Evolutionary conservation across 2,329 filamentous ascomycete species (phyloP).

Genomic region (Colletotrichum tropicicola): DNA sequence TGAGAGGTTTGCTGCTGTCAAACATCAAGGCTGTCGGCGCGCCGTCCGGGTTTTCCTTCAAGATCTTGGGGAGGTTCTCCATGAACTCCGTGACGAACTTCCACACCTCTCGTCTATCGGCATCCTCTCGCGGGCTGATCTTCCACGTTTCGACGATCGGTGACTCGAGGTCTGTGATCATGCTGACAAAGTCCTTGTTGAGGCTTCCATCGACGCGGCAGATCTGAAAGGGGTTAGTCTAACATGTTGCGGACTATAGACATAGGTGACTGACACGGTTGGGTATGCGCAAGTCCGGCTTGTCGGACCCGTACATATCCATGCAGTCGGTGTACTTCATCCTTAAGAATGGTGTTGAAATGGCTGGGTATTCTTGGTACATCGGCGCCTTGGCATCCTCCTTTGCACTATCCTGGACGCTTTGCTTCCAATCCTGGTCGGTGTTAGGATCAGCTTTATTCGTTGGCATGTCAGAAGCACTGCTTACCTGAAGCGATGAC

Average conservation of each 20-base stretch:
- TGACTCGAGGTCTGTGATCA: conserved; percentile 74
- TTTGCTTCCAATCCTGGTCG: conserved; percentile 19
- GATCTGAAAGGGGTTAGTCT: conserved; percentile 59
- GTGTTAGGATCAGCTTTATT: neutral
- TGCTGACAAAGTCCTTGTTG: conserved; percentile 72
- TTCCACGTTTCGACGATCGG: conserved; percentile 82
- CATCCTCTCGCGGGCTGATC: conserved; percentile 62
- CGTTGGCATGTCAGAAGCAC: no score
- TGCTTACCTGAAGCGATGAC: conserved; percentile 12
- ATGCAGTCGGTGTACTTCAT: conserved; percentile 83
- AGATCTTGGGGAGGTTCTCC: conserved; percentile 66
- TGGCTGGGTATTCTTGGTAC: conserved; percentile 34
- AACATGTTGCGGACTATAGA: neutral
- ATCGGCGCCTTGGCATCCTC: conserved; percentile 6
- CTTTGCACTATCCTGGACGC: conserved; percentile 17
- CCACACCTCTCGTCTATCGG: conserved; percentile 61
- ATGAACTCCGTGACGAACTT: conserved; percentile 77
- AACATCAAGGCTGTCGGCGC: conserved; percentile 82
- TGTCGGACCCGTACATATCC: conserved; percentile 84
- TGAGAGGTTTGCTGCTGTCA: conserved; percentile 77
- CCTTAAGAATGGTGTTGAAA: conserved; percentile 57
- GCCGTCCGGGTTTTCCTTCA: conserved; percentile 77
- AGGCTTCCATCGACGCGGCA: conserved; percentile 70
- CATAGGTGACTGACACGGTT: conserved; percentile 60
- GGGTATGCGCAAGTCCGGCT: conserved; percentile 85